A percentile compares a stretch with the other conserved stretches of the same genome.
These are phyloP conservation scores for Heimioporus sp. DNA, from an alignment of 768 basidiomycete genomes.

Conservation along the genomic window DNA sequence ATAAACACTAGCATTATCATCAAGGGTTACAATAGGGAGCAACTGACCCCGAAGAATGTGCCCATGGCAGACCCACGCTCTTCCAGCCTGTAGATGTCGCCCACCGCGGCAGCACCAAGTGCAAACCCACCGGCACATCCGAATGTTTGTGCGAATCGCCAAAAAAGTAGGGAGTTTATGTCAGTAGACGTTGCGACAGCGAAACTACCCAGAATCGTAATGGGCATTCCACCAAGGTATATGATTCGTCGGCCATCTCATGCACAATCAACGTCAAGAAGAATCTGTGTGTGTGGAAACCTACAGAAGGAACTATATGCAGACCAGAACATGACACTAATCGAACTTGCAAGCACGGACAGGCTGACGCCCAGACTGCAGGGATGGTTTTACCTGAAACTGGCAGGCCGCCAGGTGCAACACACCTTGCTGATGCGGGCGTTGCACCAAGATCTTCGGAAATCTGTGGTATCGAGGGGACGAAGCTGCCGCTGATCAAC, in stretches of 20 bases:
- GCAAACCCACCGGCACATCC: constrained; percentile 57
- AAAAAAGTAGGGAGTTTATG: constrained; percentile 47
- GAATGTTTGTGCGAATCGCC: constrained; percentile 64
- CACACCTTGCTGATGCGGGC: constrained; percentile 54
- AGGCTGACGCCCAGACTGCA: constrained; percentile 50
- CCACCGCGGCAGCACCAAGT: constrained; percentile 60
- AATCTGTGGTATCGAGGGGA: constrained; percentile 74
- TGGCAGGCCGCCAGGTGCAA: background rate
- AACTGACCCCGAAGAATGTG: constrained; percentile 49
- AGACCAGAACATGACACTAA: constrained; percentile 52
- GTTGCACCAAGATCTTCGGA: constrained; percentile 62
- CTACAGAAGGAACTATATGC: constrained; percentile 50
- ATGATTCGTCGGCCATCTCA: constrained; percentile 64
- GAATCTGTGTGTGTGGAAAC: constrained; percentile 14
- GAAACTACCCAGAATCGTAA: constrained; percentile 56
- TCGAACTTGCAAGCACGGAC: constrained; percentile 42
- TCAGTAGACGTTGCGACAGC: constrained; percentile 53
- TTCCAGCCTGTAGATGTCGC: constrained; percentile 65
- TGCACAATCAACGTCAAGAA: background rate
- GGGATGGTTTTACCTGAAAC: background rate
- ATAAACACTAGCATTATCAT: background rate
- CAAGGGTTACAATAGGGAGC: background rate
- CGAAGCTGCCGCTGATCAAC: constrained; percentile 65
- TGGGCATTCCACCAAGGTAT: constrained; percentile 58
- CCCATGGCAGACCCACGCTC: constrained; percentile 62